phyloP scores from a whole-genome alignment of 75 land plant genomes.

The Pinus taeda region DNA sequence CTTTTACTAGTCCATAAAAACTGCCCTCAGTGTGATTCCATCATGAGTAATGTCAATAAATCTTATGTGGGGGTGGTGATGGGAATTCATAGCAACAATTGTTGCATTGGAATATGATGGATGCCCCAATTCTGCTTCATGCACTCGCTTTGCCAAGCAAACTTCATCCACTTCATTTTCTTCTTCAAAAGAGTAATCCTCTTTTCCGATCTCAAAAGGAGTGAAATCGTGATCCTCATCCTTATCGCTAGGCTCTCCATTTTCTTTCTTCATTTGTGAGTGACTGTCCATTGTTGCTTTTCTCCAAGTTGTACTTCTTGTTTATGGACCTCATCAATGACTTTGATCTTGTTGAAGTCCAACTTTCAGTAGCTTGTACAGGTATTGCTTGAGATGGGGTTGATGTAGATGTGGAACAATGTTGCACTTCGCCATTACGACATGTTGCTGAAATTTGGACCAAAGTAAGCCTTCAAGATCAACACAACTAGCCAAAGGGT shows the following conservation, averaged over 20 bases:
- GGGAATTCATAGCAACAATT: too few species aligned
- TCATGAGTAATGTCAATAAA: too few species aligned
- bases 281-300: slow-evolving; percentile 68
- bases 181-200: too few species aligned
- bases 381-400: slow-evolving; percentile 44
- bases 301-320: slow-evolving; percentile 90
- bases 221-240: too few species aligned
- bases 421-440: slow-evolving; percentile 18
- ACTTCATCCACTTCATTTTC: too few species aligned
- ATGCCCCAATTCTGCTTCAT: too few species aligned
- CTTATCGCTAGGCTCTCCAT: slow-evolving; percentile 59
- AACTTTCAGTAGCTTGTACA: slow-evolving; percentile 54
- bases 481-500: slow-evolving; percentile 39
- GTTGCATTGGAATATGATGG: too few species aligned
- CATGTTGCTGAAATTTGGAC: slow-evolving; percentile 35
- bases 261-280: slow-evolving; percentile 46
- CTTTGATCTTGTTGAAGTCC: slow-evolving; percentile 83
- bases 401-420: slow-evolving; percentile 35
- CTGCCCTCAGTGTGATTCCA: too few species aligned
- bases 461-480: slow-evolving; percentile 55
- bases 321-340: slow-evolving; percentile 83
- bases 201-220: too few species aligned
- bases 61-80: too few species aligned
- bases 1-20: too few species aligned
- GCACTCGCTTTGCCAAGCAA: too few species aligned